These are phyloP conservation scores for Ajuga chamaepitys DNA, from an alignment of 257 asterid genomes.

Conservation along the genomic window DNA sequence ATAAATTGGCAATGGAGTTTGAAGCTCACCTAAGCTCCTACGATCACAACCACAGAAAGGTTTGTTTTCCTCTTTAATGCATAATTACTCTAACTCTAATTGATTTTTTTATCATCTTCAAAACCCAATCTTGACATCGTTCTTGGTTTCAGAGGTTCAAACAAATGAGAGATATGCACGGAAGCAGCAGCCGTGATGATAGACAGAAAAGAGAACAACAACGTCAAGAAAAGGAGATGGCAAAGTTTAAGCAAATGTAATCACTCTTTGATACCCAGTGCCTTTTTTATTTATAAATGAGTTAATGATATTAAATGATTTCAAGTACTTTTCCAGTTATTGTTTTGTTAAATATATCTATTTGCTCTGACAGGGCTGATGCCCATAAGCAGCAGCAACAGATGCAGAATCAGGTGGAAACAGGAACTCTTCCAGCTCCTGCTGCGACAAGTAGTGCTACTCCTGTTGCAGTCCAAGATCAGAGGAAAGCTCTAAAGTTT, in stretches of 20 bases:
- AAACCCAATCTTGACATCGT: background rate
- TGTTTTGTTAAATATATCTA: background rate
- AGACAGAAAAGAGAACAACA: conserved; percentile 94
- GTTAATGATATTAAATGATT: background rate
- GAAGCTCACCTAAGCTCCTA: conserved; percentile 96
- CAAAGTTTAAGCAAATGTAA: conserved; percentile 82
- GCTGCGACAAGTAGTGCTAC: conserved; percentile 51
- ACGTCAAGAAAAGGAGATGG: conserved; percentile 91
- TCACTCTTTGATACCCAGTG: background rate
- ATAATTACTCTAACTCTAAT: conserved; percentile 13
- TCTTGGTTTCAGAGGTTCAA: conserved; percentile 68
- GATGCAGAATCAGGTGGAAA: conserved; percentile 56
- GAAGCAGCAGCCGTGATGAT: conserved; percentile 92
- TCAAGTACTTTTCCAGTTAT: background rate
- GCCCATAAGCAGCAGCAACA: conserved; percentile 68
- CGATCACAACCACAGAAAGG: conserved; percentile 99
- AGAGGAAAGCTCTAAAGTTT: conserved; percentile 74
- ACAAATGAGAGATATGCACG: conserved; percentile 98
- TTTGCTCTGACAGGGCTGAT: conserved; percentile 56
- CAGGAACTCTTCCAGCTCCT: conserved; percentile 23
- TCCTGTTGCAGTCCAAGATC: conserved; percentile 85
- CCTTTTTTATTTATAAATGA: background rate
- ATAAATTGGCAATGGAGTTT: conserved; percentile 95
- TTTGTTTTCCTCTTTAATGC: conserved; percentile 9
- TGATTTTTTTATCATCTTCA: background rate